These are phyloP conservation scores for Collybia mongolica DNA, from an alignment of 768 basidiomycete genomes.

Conservation along the genomic window DNA sequence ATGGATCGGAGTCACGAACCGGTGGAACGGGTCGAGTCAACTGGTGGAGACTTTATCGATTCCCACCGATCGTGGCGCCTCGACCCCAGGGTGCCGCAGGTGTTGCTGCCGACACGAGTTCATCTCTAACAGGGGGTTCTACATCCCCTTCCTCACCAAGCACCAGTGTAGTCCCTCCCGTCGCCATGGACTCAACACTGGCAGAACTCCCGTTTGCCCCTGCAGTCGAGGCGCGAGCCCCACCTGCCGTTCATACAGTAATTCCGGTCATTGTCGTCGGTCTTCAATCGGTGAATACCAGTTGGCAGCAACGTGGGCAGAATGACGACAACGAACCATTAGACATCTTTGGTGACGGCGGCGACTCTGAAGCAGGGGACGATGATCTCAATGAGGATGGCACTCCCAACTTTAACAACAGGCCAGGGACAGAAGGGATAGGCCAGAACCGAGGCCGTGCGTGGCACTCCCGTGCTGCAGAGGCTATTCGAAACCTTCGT, in stretches of 20 bases:
- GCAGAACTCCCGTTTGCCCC: slow-evolving; percentile 16
- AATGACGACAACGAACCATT: neutral
- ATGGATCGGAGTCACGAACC: slow-evolving; percentile 4
- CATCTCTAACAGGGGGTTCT: slow-evolving; percentile 3
- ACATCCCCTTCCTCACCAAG: slow-evolving; percentile 12
- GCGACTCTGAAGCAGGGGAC: slow-evolving; percentile 5
- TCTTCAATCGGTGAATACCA: slow-evolving; percentile 66
- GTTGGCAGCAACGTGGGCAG: slow-evolving; percentile 30
- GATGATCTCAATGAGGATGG: slow-evolving; percentile 7
- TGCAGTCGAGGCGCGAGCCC: slow-evolving; percentile 4
- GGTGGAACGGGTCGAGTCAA: slow-evolving; percentile 47
- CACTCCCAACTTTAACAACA: slow-evolving; percentile 3
- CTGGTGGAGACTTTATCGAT: slow-evolving; percentile 85
- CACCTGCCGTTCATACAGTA: slow-evolving; percentile 38
- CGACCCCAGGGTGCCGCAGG: slow-evolving; percentile 19
- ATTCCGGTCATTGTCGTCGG: slow-evolving; percentile 86
- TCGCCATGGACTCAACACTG: slow-evolving; percentile 12
- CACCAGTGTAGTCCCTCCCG: slow-evolving; percentile 1
- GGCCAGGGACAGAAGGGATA: neutral
- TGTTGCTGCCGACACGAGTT: slow-evolving; percentile 7
- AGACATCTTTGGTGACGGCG: neutral
- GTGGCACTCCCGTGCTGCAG: slow-evolving; percentile 66
- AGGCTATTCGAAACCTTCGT: slow-evolving; percentile 56
- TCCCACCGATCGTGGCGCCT: slow-evolving; percentile 58
- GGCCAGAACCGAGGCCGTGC: slow-evolving; percentile 16